Evolutionary conservation across 306 rosid species (phyloP).

Genomic region (Notholithocarpus densiflorus): DNA sequence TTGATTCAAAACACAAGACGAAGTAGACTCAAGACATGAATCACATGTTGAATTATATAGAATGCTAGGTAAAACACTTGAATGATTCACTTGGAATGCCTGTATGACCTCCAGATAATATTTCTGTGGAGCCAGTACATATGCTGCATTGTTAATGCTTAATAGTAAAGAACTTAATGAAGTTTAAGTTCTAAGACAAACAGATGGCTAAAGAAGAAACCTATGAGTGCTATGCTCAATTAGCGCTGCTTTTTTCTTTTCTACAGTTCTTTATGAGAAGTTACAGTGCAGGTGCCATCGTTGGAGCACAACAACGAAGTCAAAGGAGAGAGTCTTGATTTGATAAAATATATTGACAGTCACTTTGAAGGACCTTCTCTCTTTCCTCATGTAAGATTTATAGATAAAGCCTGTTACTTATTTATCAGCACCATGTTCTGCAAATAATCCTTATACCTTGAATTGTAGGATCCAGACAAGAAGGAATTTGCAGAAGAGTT

Average conservation of each 20-base stretch:
- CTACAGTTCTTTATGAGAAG: not conserved
- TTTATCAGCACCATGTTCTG: not conserved
- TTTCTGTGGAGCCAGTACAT: not conserved
- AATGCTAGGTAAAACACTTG: not conserved
- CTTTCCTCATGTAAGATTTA: conserved; percentile 55
- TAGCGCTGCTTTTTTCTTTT: not conserved
- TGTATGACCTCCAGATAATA: not conserved
- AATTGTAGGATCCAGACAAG: conserved; percentile 49
- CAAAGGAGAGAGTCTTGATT: conserved; percentile 68
- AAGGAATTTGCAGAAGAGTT: conserved; percentile 70
- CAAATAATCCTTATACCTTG: not conserved
- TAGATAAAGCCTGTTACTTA: not conserved
- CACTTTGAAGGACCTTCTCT: conserved; percentile 66
- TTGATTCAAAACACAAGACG: not conserved
- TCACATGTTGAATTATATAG: not conserved
- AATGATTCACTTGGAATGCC: not conserved
- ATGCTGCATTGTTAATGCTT: no score
- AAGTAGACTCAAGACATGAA: not conserved
- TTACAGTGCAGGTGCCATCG: conserved; percentile 42
- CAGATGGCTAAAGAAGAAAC: not conserved
- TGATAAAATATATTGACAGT: conserved; percentile 59
- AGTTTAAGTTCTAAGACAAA: not conserved
- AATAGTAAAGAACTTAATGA: not conserved
- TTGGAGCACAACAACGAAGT: conserved; percentile 62
- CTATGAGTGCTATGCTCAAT: not conserved